Evolutionary conservation across 441 rosid genomes (phyloP), one percentile per base, ranked within the genome.

Genomic region (Raphanus hybrid): DNA sequence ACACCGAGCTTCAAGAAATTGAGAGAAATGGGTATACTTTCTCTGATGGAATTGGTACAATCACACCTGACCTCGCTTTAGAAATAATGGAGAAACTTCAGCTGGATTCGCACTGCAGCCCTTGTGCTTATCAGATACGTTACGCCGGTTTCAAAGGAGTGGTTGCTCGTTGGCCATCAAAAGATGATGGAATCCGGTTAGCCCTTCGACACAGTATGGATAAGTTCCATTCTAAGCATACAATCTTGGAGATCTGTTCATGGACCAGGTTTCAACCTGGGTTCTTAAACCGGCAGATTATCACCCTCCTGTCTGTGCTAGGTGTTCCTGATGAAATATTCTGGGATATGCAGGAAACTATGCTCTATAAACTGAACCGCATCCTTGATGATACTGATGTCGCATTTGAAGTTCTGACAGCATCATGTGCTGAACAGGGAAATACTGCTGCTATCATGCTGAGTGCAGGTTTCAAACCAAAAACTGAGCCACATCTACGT

Each of bases 221-320:
- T 77, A 95, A 95, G 78, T 95, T 95, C 84, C 27, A 0, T 0
- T 91, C 98, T 4, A 45, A 70, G 7, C 99, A 93, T 71, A 86
- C 92, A 8, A 89, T 73, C 59, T 74, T 95, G 71, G 99, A 95
- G 75, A 87, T 95, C 43, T 95, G 99, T 79, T 90, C 97, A 8
- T 93, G 99, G 99, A 91, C 98, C 27, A 84, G 98, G 81, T 90
- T 89, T 85, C 99, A 93, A 82, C 97, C 98, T 70, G 98, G 97
- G 41, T 95, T 95, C 82, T 77, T 95, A 12, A 95, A 95, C 66
- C 88, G 99, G 83, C 96, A 95, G 85, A 95, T 95, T 20, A 86
- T 95, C 55, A 89, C 88, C 0, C 83, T 95, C 76, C 95, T 95
- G 23, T 90, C 95, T 3, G 66, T 89, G 1, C 78, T 91, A 48